Evolutionary conservation across 805 yeast genomes (phyloP).

Genomic region (Candida pseudofarinosa): DNA sequence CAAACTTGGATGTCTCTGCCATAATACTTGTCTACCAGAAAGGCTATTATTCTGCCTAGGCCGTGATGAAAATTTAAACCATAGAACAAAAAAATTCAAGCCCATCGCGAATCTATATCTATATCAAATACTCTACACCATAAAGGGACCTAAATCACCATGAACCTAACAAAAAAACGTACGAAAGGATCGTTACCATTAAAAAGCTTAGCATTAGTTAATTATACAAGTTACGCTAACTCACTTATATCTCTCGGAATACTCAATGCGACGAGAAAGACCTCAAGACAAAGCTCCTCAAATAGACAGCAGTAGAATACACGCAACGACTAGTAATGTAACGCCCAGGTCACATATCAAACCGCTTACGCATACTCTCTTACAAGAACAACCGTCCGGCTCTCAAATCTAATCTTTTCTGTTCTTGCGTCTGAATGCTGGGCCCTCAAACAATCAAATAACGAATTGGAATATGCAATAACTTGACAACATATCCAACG

Average conservation of each 20-base stretch:
- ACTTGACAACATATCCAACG: conserved; percentile 92
- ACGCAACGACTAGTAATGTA: no score
- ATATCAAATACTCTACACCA: no score
- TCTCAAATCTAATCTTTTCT: no score
- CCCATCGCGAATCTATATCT: background rate
- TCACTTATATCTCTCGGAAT: background rate
- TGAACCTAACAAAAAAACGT: no score
- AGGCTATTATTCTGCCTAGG: no score
- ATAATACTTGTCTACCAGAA: conserved; percentile 7
- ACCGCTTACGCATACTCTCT: no score
- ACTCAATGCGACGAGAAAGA: background rate
- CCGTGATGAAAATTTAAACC: background rate
- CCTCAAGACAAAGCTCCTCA: background rate
- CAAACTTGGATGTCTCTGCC: conserved; percentile 49
- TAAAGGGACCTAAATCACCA: no score
- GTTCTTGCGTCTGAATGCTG: no score
- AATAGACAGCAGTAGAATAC: no score
- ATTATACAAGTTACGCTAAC: background rate
- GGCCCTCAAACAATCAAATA: conserved; percentile 83
- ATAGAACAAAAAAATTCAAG: background rate
- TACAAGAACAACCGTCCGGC: no score
- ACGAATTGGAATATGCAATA: conserved; percentile 93
- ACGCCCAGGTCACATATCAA: no score
- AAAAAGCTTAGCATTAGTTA: background rate
- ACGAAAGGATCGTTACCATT: no score